Evolutionary conservation across 139 green algal species (phyloP).

Genomic region (Asterochloris sp.): DNA sequence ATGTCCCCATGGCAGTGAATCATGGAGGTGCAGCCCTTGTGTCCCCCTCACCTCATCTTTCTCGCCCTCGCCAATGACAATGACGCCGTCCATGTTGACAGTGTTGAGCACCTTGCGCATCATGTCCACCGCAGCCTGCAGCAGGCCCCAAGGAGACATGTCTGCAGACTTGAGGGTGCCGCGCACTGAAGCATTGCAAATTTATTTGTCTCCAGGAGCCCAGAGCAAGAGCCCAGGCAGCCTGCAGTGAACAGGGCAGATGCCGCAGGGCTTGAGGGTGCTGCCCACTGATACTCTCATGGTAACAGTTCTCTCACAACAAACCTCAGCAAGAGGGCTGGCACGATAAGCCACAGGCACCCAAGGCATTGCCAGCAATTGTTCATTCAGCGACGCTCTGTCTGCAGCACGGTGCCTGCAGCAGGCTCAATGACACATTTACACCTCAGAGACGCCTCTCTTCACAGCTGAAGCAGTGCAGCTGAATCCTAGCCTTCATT

Average conservation of each 20-base stretch:
- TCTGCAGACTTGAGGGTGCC: neutral
- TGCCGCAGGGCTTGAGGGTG: neutral
- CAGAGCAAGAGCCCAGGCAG: neutral
- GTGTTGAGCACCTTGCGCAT: conserved; percentile 77
- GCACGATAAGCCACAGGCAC: too few species aligned
- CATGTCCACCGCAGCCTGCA: conserved; percentile 75
- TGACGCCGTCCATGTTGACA: conserved; percentile 64
- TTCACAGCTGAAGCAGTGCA: too few species aligned
- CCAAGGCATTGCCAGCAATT: too few species aligned
- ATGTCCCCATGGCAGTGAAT: neutral
- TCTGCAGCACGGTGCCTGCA: too few species aligned
- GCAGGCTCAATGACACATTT: too few species aligned
- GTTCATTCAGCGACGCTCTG: too few species aligned
- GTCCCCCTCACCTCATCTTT: conserved; percentile 59
- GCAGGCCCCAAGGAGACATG: too few species aligned
- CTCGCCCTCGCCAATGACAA: conserved; percentile 83
- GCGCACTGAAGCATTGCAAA: neutral
- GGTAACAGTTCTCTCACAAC: too few species aligned
- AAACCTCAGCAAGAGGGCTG: too few species aligned
- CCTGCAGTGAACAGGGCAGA: neutral
- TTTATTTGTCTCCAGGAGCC: neutral
- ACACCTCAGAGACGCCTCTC: too few species aligned
- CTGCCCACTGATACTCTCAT: too few species aligned
- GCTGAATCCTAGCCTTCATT: too few species aligned
- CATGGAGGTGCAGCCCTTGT: neutral